Base-by-base conservation (phyloP, 2,329 filamentous ascomycete genomes). In the Esteya vermicola region DNA sequence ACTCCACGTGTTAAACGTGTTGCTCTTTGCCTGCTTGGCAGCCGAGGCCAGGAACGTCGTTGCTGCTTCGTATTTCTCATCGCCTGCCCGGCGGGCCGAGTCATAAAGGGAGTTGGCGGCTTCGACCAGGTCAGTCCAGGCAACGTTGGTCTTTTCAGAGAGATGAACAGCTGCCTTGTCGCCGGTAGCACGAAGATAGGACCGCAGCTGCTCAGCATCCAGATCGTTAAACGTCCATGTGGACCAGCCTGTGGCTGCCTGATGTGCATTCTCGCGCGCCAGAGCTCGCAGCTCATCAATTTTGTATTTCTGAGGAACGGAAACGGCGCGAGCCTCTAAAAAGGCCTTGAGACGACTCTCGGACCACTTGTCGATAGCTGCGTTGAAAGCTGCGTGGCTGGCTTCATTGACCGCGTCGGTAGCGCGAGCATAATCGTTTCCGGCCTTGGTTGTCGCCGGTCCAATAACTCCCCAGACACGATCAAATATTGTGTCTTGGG, bases 181-280 rank as follows among this genome's bases (percentile, higher is more conserved):
- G 21, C 73, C 72, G 32, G 66, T 65, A 33, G 61, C 62, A 5
- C 53, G 51, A 9, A 79, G 61, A 44, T 75, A 76, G 2, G 61
- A 55, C 65, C 76, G 78, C 35, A 89, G 58, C 52, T 83, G 81
- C 3, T 85, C 78, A 39, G 70, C 67, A 30, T 75, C 81, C 59
- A 81, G 77, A 45, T 85, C 84, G 48, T 88, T 81, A 54, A 85
- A 86, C 14, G 78, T 85, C 81, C 83, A 88, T 4, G 78, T 73
- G 43, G 64, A 79, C 64, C 72, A 84, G 16, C 74, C 76, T 36
- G 67, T 67, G 9, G 75, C 67, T 35, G 78, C 80, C 60, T 81
- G 80, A 62, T 86, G 77, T 21, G 72, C 65, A 55, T 85, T 66
- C 52, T 81, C 72, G 50, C 83, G 75, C n/a, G 85, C 84, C 43